Percentiles rank a stretch among this genome's conserved stretches.
These are phyloP conservation scores for Neurospora sp. DNA, from an alignment of 495 filamentous ascomycete species.

Conservation along the genomic window DNA sequence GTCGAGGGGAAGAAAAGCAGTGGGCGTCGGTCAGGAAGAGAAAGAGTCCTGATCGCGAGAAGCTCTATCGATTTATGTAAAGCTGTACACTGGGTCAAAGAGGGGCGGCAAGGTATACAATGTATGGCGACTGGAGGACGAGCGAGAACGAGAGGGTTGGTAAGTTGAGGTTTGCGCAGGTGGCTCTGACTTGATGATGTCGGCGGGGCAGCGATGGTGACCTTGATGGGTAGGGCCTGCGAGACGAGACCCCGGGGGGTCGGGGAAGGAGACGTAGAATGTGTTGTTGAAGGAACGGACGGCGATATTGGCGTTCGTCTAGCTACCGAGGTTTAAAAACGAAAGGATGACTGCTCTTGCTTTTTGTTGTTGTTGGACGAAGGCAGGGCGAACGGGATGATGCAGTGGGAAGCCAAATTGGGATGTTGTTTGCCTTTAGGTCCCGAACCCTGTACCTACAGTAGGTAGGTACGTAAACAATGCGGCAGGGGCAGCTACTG, in stretches of 20 bases:
- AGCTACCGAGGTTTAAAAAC: background rate
- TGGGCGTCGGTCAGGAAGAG: background rate
- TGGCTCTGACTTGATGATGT: background rate
- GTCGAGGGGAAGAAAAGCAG: background rate
- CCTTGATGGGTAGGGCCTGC: constrained; percentile 1
- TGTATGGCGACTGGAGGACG: background rate
- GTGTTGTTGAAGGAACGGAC: background rate
- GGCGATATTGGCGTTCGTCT: background rate
- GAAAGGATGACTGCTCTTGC: background rate
- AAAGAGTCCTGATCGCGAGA: background rate
- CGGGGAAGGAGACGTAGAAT: background rate
- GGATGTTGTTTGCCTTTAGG: background rate
- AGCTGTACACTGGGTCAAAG: background rate
- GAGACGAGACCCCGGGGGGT: background rate
- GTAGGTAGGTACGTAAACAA: background rate
- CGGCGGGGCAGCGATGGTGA: background rate
- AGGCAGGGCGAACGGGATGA: background rate
- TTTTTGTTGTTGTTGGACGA: background rate
- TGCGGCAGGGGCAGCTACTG: background rate
- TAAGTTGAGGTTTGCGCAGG: background rate
- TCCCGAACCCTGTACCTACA: background rate
- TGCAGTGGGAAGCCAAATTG: background rate
- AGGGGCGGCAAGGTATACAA: background rate
- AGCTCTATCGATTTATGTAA: background rate
- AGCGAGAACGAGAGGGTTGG: background rate